Conservation (phyloP, 805 yeast genomes). For the Kregervanrija delftensis region DNA sequence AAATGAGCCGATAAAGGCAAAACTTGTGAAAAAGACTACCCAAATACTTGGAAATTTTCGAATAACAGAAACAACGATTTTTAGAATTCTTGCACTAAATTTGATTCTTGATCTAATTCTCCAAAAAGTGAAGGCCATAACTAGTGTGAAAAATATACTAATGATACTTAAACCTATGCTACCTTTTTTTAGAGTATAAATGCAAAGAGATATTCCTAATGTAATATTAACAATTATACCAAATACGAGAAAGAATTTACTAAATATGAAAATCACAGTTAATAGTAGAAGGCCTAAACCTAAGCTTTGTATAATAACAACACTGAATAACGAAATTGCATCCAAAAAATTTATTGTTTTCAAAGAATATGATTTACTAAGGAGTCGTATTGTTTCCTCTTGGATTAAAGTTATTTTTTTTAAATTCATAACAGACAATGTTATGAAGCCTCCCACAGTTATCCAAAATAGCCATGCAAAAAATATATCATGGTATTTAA, state of each 20-base stretch:
- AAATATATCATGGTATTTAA: slow-evolving; percentile 65
- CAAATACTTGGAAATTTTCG: slow-evolving; percentile 61
- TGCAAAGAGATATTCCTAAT: background rate
- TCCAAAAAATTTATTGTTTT: slow-evolving; percentile 42
- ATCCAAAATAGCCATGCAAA: slow-evolving; percentile 45
- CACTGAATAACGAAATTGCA: slow-evolving; percentile 14
- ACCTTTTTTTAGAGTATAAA: background rate
- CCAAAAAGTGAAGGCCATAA: slow-evolving; percentile 15
- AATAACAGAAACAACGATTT: slow-evolving; percentile 62
- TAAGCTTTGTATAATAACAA: slow-evolving; percentile 1
- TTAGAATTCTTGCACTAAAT: slow-evolving; percentile 22
- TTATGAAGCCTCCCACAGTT: slow-evolving; percentile 55
- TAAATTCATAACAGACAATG: slow-evolving; percentile 51
- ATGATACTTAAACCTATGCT: background rate
- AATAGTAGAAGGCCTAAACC: background rate
- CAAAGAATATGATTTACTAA: too few species aligned
- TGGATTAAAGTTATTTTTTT: too few species aligned
- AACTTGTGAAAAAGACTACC: slow-evolving; percentile 28
- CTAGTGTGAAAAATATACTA: slow-evolving; percentile 24
- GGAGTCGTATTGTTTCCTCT: too few species aligned
- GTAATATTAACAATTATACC: slow-evolving; percentile 1
- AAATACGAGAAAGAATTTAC: slow-evolving; percentile 1
- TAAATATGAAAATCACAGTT: background rate
- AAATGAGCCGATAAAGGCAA: slow-evolving; percentile 56
- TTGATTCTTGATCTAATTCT: slow-evolving; percentile 18